phyloP scores from a whole-genome alignment of 208 protist genomes.

The Acanthamoeba culbertsoni region DNA sequence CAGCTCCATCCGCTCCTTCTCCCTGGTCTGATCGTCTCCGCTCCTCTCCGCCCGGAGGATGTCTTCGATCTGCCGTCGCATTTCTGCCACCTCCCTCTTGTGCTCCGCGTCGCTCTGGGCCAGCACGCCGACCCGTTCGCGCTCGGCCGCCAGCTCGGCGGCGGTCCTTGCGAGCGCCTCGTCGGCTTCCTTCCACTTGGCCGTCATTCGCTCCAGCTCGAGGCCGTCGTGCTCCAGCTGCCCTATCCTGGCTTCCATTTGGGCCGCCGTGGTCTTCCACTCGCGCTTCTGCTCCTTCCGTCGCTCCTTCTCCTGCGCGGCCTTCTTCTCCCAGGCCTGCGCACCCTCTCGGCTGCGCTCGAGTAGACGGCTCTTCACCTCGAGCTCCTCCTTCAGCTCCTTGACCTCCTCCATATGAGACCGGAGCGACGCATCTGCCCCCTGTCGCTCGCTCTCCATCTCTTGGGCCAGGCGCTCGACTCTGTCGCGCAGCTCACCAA shows the following conservation, averaged over 20 bases:
- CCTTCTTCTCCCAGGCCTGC: neutral
- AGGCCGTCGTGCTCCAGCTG: neutral
- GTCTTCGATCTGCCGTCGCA: neutral
- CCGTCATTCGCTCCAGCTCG: neutral
- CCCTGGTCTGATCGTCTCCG: neutral
- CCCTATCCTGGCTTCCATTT: neutral
- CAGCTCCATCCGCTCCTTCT: neutral
- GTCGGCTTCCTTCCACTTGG: neutral
- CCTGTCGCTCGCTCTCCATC: neutral
- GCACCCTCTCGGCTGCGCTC: neutral
- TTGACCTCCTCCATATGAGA: neutral
- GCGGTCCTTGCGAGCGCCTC: neutral
- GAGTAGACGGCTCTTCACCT: neutral
- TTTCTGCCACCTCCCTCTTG: conserved; percentile 2
- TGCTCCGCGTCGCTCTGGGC: neutral
- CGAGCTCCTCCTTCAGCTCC: neutral
- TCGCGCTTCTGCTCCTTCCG: neutral
- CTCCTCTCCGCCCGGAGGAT: neutral
- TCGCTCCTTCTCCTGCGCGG: neutral
- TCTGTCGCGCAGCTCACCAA: no score
- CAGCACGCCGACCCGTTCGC: neutral
- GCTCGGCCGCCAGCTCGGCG: neutral
- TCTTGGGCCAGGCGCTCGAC: no score
- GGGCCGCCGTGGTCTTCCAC: neutral
- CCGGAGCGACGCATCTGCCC: no score